These are phyloP conservation scores for Heimioporus sp. DNA, from an alignment of 768 basidiomycete genomes.

Conservation along the genomic window DNA sequence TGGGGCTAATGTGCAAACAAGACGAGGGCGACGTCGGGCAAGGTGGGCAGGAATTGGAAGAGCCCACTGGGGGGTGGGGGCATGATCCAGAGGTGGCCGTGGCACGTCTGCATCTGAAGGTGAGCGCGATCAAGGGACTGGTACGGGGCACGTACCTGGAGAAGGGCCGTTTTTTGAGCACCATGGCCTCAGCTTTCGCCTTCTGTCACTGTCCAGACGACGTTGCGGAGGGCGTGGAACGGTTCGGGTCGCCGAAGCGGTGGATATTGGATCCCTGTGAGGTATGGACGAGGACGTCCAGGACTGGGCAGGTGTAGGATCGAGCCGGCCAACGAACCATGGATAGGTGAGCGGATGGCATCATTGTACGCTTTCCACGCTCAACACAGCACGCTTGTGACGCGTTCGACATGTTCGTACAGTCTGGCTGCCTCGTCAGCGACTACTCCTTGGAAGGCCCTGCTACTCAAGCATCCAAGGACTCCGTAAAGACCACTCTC, in stretches of 20 bases:
- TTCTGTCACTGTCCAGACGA: constrained; percentile 61
- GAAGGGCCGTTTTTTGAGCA: constrained; percentile 57
- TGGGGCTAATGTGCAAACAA: constrained; percentile 65
- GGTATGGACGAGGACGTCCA: constrained; percentile 35
- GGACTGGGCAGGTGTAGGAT: constrained; percentile 2
- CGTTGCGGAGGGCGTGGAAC: constrained; percentile 44
- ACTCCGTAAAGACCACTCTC: no score
- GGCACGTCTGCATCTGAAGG: constrained; percentile 64
- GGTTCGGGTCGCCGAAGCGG: constrained; percentile 56
- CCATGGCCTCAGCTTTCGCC: constrained; percentile 72
- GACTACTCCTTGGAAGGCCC: background rate
- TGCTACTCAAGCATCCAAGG: no score
- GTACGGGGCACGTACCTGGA: constrained; percentile 55
- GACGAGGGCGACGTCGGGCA: constrained; percentile 50
- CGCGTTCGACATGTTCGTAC: background rate
- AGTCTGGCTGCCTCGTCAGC: background rate
- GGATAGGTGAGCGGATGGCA: background rate
- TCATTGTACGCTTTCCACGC: no score
- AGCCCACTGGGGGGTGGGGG: constrained; percentile 67
- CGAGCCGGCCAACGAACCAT: background rate
- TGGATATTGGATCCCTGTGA: constrained; percentile 52
- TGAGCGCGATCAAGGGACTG: background rate
- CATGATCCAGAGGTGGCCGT: constrained; percentile 68
- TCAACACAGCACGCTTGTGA: no score
- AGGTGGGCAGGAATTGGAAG: constrained; percentile 66